A percentile compares a stretch with the other conserved stretches of the same genome.
Conservation (phyloP, 2,329 filamentous ascomycete genomes). For the Capronia epimyces region DNA sequence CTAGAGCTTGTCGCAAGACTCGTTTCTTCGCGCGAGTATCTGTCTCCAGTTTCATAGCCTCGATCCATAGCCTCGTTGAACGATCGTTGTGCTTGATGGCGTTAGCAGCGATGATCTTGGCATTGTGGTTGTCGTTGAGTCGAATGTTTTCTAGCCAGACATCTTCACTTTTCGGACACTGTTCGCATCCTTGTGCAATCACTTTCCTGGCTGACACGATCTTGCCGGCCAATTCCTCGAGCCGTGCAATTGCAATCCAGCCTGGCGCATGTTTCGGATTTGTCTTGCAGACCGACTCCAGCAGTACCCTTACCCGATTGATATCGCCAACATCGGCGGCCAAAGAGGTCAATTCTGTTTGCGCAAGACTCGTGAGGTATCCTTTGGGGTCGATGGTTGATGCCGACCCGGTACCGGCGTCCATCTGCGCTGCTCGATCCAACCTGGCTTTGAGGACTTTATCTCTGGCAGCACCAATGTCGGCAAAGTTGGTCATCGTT, state of each 20-base stretch:
- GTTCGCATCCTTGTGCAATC: slow-evolving; percentile 79
- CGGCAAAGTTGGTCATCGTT: slow-evolving; percentile 95
- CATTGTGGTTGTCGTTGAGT: slow-evolving; percentile 84
- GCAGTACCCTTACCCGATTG: slow-evolving; percentile 80
- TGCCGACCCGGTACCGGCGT: slow-evolving; percentile 68
- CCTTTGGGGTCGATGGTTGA: slow-evolving; percentile 93
- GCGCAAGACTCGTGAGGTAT: slow-evolving; percentile 86
- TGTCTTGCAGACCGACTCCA: slow-evolving; percentile 96
- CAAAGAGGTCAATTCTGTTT: slow-evolving; percentile 69
- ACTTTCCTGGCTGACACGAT: slow-evolving; percentile 81
- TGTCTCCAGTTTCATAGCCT: slow-evolving; percentile 87
- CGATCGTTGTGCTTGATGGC: slow-evolving; percentile 87
- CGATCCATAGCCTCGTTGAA: slow-evolving; percentile 86
- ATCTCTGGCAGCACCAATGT: slow-evolving; percentile 92
- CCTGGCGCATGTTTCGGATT: slow-evolving; percentile 92
- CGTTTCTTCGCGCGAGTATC: slow-evolving; percentile 82
- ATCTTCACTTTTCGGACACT: slow-evolving; percentile 90
- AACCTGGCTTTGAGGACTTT: slow-evolving; percentile 92
- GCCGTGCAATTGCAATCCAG: slow-evolving; percentile 87
- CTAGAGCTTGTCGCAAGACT: slow-evolving; percentile 82
- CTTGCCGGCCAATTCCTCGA: slow-evolving; percentile 91
- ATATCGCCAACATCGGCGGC: slow-evolving; percentile 89
- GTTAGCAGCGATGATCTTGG: slow-evolving; percentile 89
- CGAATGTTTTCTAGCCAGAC: slow-evolving; percentile 95
- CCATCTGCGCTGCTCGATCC: slow-evolving; percentile 75